Percentiles rank a stretch among this genome's conserved stretches.
Evolutionary conservation across 108 stramenopile species (phyloP).

Genomic region (Aurantiochytrium sp.): DNA sequence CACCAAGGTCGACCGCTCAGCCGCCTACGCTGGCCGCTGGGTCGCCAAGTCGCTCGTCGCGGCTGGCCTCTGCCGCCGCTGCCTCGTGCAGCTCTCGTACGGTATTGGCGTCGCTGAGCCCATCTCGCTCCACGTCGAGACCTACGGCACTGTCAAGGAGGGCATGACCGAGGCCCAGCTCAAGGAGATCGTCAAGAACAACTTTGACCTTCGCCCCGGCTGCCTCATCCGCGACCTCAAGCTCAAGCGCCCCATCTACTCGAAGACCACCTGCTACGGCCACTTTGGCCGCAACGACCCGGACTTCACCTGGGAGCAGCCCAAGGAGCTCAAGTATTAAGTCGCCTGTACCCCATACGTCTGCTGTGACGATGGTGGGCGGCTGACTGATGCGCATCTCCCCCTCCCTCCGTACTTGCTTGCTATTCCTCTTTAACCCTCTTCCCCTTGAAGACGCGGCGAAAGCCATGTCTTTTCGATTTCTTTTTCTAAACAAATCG

Average conservation of each 20-base stretch:
- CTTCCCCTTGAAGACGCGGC: too few species aligned
- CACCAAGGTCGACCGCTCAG: conserved; percentile 63
- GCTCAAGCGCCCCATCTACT: conserved; percentile 45
- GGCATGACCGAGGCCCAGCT: conserved; percentile 51
- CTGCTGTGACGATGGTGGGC: too few species aligned
- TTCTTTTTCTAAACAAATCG: too few species aligned
- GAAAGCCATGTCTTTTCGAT: too few species aligned
- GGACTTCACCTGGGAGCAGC: conserved; percentile 89
- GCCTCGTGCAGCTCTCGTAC: conserved; percentile 59
- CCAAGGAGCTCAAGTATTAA: conserved; percentile 69
- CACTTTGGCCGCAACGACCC: conserved; percentile 67
- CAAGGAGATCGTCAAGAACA: conserved; percentile 51
- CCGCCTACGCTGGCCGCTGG: conserved; percentile 61
- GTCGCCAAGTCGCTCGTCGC: conserved; percentile 62
- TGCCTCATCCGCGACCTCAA: conserved; percentile 50
- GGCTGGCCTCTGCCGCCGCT: conserved; percentile 54
- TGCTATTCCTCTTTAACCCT: too few species aligned
- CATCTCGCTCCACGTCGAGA: conserved; percentile 53
- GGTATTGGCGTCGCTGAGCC: conserved; percentile 59
- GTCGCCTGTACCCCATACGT: too few species aligned
- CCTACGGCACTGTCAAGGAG: conserved; percentile 55
- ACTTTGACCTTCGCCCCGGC: conserved; percentile 60
- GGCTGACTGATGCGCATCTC: too few species aligned
- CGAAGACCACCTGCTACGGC: conserved; percentile 58
- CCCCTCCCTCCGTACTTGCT: too few species aligned